Conservation (phyloP, 176 grass and related monocot species). For the Musa itinerans region DNA sequence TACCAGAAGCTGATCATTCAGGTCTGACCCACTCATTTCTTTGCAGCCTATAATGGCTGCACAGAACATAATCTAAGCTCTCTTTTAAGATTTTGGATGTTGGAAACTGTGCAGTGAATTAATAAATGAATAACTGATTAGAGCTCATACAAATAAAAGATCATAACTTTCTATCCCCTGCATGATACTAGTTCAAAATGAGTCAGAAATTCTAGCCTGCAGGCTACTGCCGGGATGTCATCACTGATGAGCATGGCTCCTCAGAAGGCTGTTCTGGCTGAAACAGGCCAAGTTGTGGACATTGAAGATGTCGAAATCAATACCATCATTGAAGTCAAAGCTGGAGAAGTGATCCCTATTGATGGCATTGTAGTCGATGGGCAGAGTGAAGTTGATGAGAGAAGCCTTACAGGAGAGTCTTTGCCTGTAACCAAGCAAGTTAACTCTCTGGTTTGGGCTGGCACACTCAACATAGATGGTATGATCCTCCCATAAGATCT, state of each 20-base stretch:
- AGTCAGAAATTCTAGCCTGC: not conserved
- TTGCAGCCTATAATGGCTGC: not conserved
- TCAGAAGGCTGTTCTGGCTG: slow-evolving; percentile 35
- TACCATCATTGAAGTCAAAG: slow-evolving; percentile 41
- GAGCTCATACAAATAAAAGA: not conserved
- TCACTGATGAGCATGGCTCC: slow-evolving; percentile 49
- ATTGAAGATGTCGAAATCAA: slow-evolving; percentile 23
- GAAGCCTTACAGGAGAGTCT: slow-evolving; percentile 77
- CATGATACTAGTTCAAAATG: not conserved
- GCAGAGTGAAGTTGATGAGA: slow-evolving; percentile 55
- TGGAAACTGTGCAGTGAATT: not conserved
- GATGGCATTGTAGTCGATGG: slow-evolving; percentile 62
- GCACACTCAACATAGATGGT: slow-evolving; percentile 71
- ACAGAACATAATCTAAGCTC: not conserved
- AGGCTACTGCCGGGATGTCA: slow-evolving; percentile 49
- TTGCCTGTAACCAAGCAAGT: slow-evolving; percentile 47
- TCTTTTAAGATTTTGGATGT: not conserved
- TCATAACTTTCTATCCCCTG: too few species aligned
- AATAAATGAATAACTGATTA: not conserved
- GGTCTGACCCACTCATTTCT: too few species aligned
- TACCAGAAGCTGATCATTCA: too few species aligned
- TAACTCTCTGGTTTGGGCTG: slow-evolving; percentile 50
- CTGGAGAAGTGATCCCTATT: slow-evolving; percentile 51
- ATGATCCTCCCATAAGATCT: not conserved
- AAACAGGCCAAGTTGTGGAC: slow-evolving; percentile 30